These are phyloP conservation scores for Tetracentron sinense DNA, from an alignment of 164 flowering plant genomes.

Conservation along the genomic window DNA sequence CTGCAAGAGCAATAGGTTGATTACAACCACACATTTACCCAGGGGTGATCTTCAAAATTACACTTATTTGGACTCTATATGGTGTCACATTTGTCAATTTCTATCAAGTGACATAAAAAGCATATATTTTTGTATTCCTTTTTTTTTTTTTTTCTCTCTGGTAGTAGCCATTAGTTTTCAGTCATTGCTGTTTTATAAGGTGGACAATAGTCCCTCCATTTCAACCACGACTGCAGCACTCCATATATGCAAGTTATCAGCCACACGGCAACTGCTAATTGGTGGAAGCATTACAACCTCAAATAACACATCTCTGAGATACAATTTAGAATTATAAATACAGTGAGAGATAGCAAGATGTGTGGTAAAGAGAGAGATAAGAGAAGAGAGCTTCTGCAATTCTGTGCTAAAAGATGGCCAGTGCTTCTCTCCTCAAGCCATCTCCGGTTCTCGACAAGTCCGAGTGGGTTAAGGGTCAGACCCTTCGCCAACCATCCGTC, in stretches of 20 bases:
- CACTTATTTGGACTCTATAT: slow-evolving; percentile 4
- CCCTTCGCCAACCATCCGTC: slow-evolving; percentile 51
- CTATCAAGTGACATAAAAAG: slow-evolving; percentile 2
- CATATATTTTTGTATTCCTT: not conserved
- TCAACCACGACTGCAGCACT: slow-evolving; percentile 23
- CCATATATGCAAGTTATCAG: slow-evolving; percentile 37
- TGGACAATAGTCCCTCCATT: slow-evolving; percentile 23
- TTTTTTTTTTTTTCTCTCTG: slow-evolving; percentile 10
- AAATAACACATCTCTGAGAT: slow-evolving; percentile 29
- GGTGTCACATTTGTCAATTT: slow-evolving; percentile 18
- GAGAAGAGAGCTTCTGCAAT: slow-evolving; percentile 1
- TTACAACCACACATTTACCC: slow-evolving; percentile 21
- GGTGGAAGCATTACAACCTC: slow-evolving; percentile 40
- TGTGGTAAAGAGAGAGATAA: slow-evolving; percentile 10
- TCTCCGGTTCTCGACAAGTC: slow-evolving; percentile 66
- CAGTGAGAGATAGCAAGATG: slow-evolving; percentile 3
- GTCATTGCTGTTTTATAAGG: slow-evolving; percentile 20
- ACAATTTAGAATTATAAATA: slow-evolving; percentile 27
- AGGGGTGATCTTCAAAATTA: slow-evolving; percentile 4
- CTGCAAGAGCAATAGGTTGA: too few relatives aligned
- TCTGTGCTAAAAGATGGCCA: slow-evolving; percentile 31
- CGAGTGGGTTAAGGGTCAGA: slow-evolving; percentile 75
- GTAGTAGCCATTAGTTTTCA: slow-evolving; percentile 1
- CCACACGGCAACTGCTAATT: slow-evolving; percentile 27
- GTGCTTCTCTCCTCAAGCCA: slow-evolving; percentile 68